These are phyloP conservation scores for Ustilago nuda DNA, from an alignment of 1,284 basidiomycete species.

Conservation along the genomic window DNA sequence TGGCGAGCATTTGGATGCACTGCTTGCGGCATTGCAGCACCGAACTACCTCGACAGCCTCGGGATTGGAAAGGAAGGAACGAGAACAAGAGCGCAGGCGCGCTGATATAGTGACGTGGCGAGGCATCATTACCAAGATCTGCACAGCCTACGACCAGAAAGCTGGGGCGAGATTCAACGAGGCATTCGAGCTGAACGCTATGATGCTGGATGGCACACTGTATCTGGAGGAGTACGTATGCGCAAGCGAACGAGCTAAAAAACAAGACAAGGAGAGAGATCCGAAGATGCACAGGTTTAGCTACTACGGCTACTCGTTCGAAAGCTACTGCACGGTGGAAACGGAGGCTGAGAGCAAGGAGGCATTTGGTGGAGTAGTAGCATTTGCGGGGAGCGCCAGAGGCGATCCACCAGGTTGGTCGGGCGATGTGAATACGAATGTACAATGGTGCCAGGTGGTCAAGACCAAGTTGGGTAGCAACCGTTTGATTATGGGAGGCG, in stretches of 20 bases:
- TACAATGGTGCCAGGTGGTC: conserved; percentile 94
- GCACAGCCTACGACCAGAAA: conserved; percentile 53
- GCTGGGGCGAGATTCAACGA: conserved; percentile 72
- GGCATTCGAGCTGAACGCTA: conserved; percentile 71
- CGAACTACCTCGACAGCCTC: conserved; percentile 26
- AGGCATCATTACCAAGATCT: conserved; percentile 86
- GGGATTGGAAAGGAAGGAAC: conserved; percentile 8
- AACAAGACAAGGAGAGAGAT: conserved; percentile 72
- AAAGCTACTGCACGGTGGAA: conserved; percentile 81
- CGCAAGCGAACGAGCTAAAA: conserved; percentile 75
- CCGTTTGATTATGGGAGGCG: conserved; percentile 89
- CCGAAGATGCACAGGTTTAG: conserved; percentile 21
- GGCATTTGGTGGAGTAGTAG: conserved; percentile 7
- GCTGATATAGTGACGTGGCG: conserved; percentile 81
- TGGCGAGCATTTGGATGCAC: conserved; percentile 55
- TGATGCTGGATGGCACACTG: conserved; percentile 74
- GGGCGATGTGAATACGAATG: conserved; percentile 89
- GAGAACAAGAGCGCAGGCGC: conserved; percentile 54
- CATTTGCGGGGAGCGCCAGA: background rate
- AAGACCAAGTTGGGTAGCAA: conserved; percentile 85
- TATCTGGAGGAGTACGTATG: conserved; percentile 85
- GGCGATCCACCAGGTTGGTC: conserved; percentile 74
- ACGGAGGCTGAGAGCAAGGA: conserved; percentile 9
- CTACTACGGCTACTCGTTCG: conserved; percentile 77
- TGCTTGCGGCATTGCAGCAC: conserved; percentile 40